Conservation (phyloP, 1,284 basidiomycete genomes). For the Neolentinus lepideus region DNA sequence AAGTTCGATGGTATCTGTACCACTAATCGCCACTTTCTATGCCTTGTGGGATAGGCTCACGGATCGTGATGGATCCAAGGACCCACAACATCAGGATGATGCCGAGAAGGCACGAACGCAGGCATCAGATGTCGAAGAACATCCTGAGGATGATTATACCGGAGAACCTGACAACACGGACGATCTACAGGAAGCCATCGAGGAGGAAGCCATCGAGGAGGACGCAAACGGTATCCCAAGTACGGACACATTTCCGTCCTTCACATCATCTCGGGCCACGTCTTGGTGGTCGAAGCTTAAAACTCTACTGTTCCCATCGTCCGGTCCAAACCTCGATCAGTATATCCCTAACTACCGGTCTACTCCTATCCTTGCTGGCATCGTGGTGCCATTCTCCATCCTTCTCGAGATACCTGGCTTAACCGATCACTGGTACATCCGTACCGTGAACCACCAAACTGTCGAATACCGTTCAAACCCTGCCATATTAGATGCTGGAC, state of each 20-base stretch:
- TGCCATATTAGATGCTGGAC: constrained; percentile 49
- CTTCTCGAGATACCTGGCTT: constrained; percentile 76
- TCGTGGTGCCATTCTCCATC: constrained; percentile 72
- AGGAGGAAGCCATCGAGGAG: not conserved
- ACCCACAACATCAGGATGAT: not conserved
- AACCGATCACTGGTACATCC: constrained; percentile 64
- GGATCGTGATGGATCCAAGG: not conserved
- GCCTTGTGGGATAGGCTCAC: not conserved
- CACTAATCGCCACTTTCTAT: not conserved
- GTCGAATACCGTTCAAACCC: constrained; percentile 51
- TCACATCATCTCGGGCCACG: not conserved
- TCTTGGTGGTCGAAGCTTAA: not conserved
- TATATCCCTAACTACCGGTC: constrained; percentile 38
- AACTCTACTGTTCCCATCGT: not conserved
- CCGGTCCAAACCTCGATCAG: not conserved
- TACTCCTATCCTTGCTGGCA: constrained; percentile 62
- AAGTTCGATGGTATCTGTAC: not conserved
- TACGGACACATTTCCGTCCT: not conserved
- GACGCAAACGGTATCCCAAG: not conserved
- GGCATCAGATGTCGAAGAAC: not conserved
- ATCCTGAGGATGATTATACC: not conserved
- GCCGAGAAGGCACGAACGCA: not conserved
- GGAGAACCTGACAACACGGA: not conserved
- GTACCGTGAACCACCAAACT: constrained; percentile 36
- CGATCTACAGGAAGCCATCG: not conserved